Conservation (phyloP, 2,329 filamentous ascomycete species). For the Aspergillus fumigatiaffinis region DNA sequence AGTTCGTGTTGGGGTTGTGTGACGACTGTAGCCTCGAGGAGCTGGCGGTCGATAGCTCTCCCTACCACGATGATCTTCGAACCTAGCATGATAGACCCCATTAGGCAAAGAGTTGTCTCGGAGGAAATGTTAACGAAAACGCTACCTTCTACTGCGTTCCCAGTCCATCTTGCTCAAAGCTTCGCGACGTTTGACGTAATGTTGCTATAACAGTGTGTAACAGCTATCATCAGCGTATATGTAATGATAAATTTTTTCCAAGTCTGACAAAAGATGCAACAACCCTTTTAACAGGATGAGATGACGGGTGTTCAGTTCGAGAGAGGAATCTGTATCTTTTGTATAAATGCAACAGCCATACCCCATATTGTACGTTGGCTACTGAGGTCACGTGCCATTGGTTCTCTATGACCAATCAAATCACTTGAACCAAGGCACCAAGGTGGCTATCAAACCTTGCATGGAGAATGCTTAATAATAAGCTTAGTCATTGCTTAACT, state of each 20-base stretch:
- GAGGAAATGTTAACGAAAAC: conserved; percentile 11
- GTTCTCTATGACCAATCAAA: too few relatives aligned
- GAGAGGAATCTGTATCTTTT: not conserved
- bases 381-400: too few relatives aligned
- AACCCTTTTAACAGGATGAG: not conserved
- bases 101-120: conserved; percentile 6
- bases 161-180: conserved; percentile 30
- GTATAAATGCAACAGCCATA: not conserved
- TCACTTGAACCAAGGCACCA: too few relatives aligned
- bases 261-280: not conserved
- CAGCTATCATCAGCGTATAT: not conserved
- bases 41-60: conserved; percentile 42
- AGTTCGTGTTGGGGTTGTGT: conserved; percentile 36
- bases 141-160: conserved; percentile 42
- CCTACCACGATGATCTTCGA: conserved; percentile 40
- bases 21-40: conserved; percentile 34
- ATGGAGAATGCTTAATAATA: too few relatives aligned
- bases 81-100: conserved; percentile 19
- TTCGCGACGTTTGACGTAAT: not conserved
- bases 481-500: too few relatives aligned
- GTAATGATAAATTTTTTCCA: not conserved
- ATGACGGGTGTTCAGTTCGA: not conserved
- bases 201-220: not conserved
- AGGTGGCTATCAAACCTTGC: too few relatives aligned
- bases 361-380: too few relatives aligned